A percentile compares a stretch with the other conserved stretches of the same genome.
These are phyloP conservation scores for Deakozyma indianensis DNA, from an alignment of 805 yeast species.

Conservation along the genomic window DNA sequence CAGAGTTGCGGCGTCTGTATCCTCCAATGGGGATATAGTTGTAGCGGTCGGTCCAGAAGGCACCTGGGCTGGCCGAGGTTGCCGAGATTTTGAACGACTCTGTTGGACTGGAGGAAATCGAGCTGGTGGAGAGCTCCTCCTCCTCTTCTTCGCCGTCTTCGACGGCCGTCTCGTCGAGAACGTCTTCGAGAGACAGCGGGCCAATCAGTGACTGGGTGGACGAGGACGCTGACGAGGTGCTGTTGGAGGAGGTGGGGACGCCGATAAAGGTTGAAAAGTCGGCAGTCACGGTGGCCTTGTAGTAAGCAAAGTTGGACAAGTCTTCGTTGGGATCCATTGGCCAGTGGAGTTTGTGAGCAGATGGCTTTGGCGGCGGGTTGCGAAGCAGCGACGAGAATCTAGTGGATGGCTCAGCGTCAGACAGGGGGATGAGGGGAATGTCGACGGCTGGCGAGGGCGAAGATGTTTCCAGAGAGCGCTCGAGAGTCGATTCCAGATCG, in stretches of 20 bases:
- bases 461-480: not conserved
- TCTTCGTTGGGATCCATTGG: conserved; percentile 1
- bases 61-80: conserved; percentile 8
- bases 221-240: not conserved
- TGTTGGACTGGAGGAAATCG: not conserved
- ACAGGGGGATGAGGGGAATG: not conserved
- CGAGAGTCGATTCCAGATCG: not conserved
- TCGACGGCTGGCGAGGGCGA: too few species aligned
- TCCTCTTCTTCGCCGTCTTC: not conserved
- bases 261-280: not conserved
- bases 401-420: not conserved
- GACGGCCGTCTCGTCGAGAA: not conserved
- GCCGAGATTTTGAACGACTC: not conserved
- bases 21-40: conserved; percentile 13
- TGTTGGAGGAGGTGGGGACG: not conserved
- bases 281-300: not conserved
- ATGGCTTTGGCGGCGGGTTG: not conserved
- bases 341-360: not conserved
- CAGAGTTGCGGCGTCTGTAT: conserved; percentile 8
- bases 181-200: not conserved
- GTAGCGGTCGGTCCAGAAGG: conserved; percentile 7
- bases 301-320: not conserved
- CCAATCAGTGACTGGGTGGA: not conserved
- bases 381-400: not conserved
- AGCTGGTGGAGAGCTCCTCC: not conserved